These are phyloP conservation scores for Diaporthe longicolla DNA, from an alignment of 2,329 filamentous ascomycete genomes.

Conservation along the genomic window DNA sequence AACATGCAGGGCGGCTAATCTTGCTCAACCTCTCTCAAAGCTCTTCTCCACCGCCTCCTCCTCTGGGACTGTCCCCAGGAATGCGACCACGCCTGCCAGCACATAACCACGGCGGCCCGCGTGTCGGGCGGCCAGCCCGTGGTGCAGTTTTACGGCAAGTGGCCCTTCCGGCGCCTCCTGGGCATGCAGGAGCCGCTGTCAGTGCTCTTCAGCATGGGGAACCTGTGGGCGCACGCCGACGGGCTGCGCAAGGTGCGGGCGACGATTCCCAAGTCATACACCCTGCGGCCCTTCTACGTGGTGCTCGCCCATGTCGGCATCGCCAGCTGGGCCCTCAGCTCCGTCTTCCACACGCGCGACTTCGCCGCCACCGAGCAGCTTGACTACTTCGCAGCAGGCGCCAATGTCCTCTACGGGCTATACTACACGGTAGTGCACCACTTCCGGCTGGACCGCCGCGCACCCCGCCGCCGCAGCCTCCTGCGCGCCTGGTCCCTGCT, in stretches of 20 bases:
- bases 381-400: constrained; percentile 96
- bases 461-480: constrained; percentile 59
- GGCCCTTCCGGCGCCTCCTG: constrained; percentile 92
- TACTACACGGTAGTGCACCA: constrained; percentile 88
- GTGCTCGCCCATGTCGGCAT: constrained; percentile 85
- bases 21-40: constrained; percentile 60
- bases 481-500: constrained; percentile 82
- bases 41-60: constrained; percentile 86
- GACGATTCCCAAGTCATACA: constrained; percentile 79
- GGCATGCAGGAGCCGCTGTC: constrained; percentile 96
- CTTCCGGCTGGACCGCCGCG: constrained; percentile 80
- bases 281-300: constrained; percentile 85
- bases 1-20: constrained; percentile 27
- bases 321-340: constrained; percentile 87
- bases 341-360: constrained; percentile 93
- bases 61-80: constrained; percentile 93
- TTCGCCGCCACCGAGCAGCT: constrained; percentile 89
- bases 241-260: constrained; percentile 81
- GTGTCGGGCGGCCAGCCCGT: constrained; percentile 76
- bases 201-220: constrained; percentile 93
- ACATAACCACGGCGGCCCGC: constrained; percentile 84
- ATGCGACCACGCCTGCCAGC: constrained; percentile 98
- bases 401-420: constrained; percentile 89
- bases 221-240: constrained; percentile 86
- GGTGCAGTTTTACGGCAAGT: constrained; percentile 98